Percentiles rank a stretch among this genome's conserved stretches.
Conservation (phyloP, 2,329 filamentous ascomycete species). For the Claviceps monticola region DNA sequence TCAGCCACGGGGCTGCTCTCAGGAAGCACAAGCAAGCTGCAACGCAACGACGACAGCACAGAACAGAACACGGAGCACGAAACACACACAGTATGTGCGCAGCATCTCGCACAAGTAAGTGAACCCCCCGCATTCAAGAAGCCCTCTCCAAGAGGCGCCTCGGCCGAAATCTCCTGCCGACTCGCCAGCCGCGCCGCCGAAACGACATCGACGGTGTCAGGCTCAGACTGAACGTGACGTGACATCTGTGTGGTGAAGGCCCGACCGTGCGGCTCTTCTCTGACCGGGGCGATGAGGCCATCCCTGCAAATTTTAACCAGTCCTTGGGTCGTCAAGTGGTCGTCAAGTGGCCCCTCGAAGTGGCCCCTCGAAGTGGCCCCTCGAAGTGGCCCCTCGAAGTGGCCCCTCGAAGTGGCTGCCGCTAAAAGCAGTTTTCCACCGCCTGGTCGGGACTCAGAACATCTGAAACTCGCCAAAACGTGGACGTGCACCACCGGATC, state of each 20-base stretch:
- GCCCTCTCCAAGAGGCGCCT: not conserved
- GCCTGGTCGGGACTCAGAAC: not conserved
- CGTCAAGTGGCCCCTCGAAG: no score
- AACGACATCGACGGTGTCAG: not conserved
- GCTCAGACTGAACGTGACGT: not conserved
- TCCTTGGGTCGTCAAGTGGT: not conserved
- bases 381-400: no score
- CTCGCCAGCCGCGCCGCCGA: not conserved
- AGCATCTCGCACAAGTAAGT: not conserved
- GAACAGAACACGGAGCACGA: not conserved
- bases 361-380: no score
- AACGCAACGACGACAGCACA: not conserved
- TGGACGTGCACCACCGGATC: not conserved
- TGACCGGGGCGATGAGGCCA: not conserved
- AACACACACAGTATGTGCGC: not conserved
- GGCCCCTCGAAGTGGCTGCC: not conserved
- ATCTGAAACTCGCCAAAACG: conserved; percentile 3
- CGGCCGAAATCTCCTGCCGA: not conserved
- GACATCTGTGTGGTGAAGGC: not conserved
- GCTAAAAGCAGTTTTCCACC: not conserved
- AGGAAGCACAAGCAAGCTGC: not conserved
- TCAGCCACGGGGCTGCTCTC: not conserved
- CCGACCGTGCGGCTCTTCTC: not conserved
- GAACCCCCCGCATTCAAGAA: not conserved
- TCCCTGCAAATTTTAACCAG: conserved; percentile 1